A percentile compares a stretch with the other conserved stretches of the same genome.
These are phyloP conservation scores for Vigna unguiculata DNA, from an alignment of 306 rosid genomes.

Conservation along the genomic window DNA sequence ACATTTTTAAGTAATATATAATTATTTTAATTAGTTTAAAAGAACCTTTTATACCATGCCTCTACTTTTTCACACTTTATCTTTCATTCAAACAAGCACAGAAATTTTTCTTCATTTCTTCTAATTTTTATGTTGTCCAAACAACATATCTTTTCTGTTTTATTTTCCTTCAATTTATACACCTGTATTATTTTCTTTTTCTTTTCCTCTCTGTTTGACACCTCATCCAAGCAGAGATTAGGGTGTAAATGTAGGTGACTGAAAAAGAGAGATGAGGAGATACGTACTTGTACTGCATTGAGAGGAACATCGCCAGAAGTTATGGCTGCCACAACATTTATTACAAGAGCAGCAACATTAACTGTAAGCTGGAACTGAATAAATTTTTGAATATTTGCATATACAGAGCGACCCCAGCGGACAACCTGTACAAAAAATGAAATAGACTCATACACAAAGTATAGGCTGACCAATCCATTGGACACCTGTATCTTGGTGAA, in stretches of 20 bases:
- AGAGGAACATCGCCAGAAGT: slow-evolving; percentile 85
- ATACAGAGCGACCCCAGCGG: slow-evolving; percentile 99
- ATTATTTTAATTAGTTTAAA: background rate
- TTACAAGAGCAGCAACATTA: slow-evolving; percentile 95
- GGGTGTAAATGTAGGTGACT: slow-evolving; percentile 31
- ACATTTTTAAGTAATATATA: no score
- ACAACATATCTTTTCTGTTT: background rate
- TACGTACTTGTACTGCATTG: slow-evolving; percentile 86
- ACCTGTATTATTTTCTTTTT: background rate
- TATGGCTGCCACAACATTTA: slow-evolving; percentile 93
- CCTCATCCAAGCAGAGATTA: background rate
- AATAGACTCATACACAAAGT: slow-evolving; percentile 31
- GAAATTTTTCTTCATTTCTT: background rate
- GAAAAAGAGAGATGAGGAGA: slow-evolving; percentile 27
- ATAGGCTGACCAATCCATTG: slow-evolving; percentile 33
- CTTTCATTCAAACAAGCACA: background rate
- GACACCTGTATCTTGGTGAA: slow-evolving; percentile 22
- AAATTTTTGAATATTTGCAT: slow-evolving; percentile 97
- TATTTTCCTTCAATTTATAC: background rate
- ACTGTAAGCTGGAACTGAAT: slow-evolving; percentile 98
- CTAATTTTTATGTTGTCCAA: background rate
- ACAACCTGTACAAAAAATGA: slow-evolving; percentile 72
- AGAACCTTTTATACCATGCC: background rate
- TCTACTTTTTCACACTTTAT: background rate
- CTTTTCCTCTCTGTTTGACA: background rate